Evolutionary conservation across 148 eudicot species (phyloP).

Genomic region (Drosera capensis): DNA sequence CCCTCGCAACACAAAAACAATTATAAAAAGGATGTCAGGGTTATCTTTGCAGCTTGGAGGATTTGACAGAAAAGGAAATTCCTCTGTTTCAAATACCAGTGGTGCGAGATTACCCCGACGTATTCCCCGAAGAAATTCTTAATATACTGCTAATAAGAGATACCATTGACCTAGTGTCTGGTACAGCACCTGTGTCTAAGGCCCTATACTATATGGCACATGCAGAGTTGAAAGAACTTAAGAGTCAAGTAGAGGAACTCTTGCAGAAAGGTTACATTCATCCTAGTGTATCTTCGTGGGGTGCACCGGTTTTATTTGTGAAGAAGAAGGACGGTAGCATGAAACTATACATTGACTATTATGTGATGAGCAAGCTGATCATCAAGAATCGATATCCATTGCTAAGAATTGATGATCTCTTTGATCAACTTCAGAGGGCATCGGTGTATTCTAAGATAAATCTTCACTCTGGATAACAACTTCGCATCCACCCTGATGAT

Average conservation of each 20-base stretch:
- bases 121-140: constrained; percentile 1
- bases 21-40: too few relatives aligned
- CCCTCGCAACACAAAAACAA: too few relatives aligned
- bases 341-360: neutral
- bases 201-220: neutral
- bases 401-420: neutral
- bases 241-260: neutral
- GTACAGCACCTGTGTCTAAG: neutral
- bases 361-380: neutral
- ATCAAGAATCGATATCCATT: neutral
- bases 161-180: neutral
- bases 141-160: neutral
- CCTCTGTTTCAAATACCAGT: too few relatives aligned
- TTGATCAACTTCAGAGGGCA: too few relatives aligned
- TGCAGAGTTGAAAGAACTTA: neutral
- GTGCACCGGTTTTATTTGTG: neutral
- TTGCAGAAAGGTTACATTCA: neutral
- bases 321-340: constrained; percentile 2
- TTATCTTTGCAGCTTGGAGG: too few relatives aligned
- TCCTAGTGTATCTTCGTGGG: constrained; percentile 1
- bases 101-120: too few relatives aligned
- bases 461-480: neutral
- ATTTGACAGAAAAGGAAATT: too few relatives aligned
- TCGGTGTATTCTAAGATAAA: neutral
- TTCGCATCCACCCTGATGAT: neutral